phyloP scores from a whole-genome alignment of 1,284 basidiomycete genomes.

The Leccinum subfulvum region DNA sequence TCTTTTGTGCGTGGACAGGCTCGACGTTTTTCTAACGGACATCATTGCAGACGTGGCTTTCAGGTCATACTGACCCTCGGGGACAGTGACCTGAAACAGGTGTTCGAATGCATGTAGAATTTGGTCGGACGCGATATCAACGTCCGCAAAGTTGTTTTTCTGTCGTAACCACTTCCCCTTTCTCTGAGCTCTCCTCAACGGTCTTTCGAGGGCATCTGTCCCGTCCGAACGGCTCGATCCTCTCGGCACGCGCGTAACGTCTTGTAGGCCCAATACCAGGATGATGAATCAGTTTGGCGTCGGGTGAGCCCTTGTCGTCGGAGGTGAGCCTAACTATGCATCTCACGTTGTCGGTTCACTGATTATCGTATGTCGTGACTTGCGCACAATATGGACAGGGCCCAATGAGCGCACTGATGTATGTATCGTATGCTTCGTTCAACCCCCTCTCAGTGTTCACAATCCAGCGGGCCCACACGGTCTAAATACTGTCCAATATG shows the following conservation, averaged over 20 bases:
- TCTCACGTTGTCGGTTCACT: neutral
- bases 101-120: too few species aligned
- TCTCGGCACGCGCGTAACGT: neutral
- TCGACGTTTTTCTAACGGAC: slow-evolving; percentile 8
- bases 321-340: slow-evolving; percentile 27
- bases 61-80: too few species aligned
- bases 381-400: neutral
- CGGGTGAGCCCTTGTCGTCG: slow-evolving; percentile 35
- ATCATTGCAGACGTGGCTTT: too few species aligned
- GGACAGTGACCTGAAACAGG: too few species aligned
- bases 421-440: neutral
- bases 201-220: neutral
- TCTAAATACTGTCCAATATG: slow-evolving; percentile 41
- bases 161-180: too few species aligned
- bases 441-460: slow-evolving; percentile 35
- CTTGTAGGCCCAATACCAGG: slow-evolving; percentile 27
- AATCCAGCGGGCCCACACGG: slow-evolving; percentile 48
- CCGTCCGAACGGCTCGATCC: neutral
- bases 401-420: neutral
- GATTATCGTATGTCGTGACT: neutral
- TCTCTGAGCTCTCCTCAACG: too few species aligned
- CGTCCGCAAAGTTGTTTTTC: too few species aligned
- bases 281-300: slow-evolving; percentile 31
- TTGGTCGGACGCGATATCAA: too few species aligned
- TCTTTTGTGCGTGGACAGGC: neutral